A percentile compares a stretch with the other conserved stretches of the same genome.
Evolutionary conservation across 2,329 filamentous ascomycete genomes (phyloP).

Genomic region (Pseudogymnoascus sp.): DNA sequence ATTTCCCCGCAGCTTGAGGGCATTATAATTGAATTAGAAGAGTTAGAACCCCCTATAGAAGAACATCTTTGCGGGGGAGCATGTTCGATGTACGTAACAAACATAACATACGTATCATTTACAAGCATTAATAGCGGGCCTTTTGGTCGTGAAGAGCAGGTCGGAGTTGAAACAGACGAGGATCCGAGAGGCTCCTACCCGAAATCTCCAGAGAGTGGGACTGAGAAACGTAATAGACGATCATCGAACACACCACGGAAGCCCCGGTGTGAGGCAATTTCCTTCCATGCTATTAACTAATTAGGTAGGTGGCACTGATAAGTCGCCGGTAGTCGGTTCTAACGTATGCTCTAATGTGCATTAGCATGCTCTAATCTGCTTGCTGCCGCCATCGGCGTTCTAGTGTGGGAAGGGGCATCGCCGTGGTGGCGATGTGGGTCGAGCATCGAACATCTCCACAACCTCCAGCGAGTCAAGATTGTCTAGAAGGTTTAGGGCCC

Average conservation of each 20-base stretch:
- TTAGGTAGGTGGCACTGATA: not conserved
- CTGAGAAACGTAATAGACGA: not conserved
- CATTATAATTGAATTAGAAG: not conserved
- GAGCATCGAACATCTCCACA: not conserved
- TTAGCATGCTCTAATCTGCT: not conserved
- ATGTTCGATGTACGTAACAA: conserved; percentile 2
- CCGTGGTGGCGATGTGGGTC: conserved; percentile 6
- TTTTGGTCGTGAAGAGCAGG: not conserved
- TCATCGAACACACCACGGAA: not conserved
- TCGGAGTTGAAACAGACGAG: conserved; percentile 1
- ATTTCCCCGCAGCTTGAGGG: not conserved
- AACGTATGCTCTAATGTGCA: not conserved
- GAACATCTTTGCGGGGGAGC: not conserved
- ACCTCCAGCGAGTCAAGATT: conserved; percentile 5
- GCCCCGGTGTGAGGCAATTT: conserved; percentile 4
- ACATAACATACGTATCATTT: not conserved
- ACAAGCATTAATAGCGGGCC: not conserved
- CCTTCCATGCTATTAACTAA: conserved; percentile 1
- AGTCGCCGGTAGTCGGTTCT: not conserved
- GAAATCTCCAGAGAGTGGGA: not conserved
- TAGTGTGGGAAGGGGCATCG: not conserved
- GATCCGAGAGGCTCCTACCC: not conserved
- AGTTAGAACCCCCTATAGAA: not conserved
- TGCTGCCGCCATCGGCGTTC: not conserved
- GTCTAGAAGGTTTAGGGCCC: conserved; percentile 5